Percentiles rank a stretch among this genome's conserved stretches.
Evolutionary conservation across 305 asterid genomes (phyloP).

Genomic region (Fraxinus sp.): DNA sequence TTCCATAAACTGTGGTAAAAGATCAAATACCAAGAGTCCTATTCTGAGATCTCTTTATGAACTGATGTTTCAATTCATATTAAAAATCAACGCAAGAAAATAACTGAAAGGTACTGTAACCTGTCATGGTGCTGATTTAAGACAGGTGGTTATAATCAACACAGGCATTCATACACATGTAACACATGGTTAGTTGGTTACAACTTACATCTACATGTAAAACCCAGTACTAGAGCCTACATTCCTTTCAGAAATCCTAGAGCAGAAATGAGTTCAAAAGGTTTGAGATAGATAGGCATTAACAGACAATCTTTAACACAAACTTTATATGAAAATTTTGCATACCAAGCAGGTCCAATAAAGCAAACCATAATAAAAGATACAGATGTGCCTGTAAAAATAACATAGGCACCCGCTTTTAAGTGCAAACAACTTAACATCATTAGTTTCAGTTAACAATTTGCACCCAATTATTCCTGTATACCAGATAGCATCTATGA

Average conservation of each 20-base stretch:
- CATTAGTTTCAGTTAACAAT: neutral
- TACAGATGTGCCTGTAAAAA: neutral
- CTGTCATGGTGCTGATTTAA: neutral
- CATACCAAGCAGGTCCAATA: neutral
- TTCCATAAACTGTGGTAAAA: neutral
- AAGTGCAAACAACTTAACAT: neutral
- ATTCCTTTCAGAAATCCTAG: neutral
- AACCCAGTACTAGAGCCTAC: neutral
- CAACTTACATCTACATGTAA: neutral
- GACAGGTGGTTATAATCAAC: neutral
- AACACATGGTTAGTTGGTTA: neutral
- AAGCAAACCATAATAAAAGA: neutral
- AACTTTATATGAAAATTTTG: neutral
- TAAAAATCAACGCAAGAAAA: neutral
- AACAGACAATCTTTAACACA: neutral
- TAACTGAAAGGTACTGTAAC: neutral
- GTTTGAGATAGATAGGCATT: neutral
- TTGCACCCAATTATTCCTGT: neutral
- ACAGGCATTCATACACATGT: neutral
- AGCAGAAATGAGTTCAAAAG: neutral
- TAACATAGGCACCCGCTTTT: neutral
- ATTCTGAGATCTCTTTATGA: neutral
- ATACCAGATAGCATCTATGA: neutral
- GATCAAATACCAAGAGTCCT: neutral
- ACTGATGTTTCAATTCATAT: neutral